A percentile compares a stretch with the other conserved stretches of the same genome.
Conservation (phyloP, 2,329 filamentous ascomycete species). For the Monosporascus sp. region DNA sequence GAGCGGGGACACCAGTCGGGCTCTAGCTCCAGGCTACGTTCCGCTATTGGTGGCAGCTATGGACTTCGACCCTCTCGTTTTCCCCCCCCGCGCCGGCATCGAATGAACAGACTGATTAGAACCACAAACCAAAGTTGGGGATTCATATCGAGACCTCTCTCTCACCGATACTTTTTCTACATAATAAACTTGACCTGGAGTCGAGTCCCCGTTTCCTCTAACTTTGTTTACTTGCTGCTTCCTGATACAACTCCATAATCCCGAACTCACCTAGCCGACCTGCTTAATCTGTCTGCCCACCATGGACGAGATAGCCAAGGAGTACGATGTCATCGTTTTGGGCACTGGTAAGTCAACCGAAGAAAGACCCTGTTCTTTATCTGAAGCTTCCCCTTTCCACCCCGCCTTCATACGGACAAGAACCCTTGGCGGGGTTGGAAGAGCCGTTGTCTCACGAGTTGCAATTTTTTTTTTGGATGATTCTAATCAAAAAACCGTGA, state of each 20-base stretch:
- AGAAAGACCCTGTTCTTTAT: not conserved
- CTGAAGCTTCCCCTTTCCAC: conserved; percentile 23
- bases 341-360: conserved; percentile 73
- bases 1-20: too few species aligned
- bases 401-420: conserved; percentile 2
- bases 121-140: not conserved
- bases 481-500: conserved; percentile 32
- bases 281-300: conserved; percentile 23
- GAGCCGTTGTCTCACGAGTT: not conserved
- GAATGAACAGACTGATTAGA: not conserved
- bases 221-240: conserved; percentile 3
- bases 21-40: not conserved
- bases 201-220: conserved; percentile 5
- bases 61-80: not conserved
- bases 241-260: conserved; percentile 17
- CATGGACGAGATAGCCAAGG: conserved; percentile 98
- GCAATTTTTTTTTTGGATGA: not conserved
- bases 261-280: not conserved
- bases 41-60: not conserved
- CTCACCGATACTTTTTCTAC: conserved; percentile 27
- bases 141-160: conserved; percentile 9
- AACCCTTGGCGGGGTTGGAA: conserved; percentile 9
- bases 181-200: conserved; percentile 19
- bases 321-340: conserved; percentile 98
- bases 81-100: not conserved